Percentiles rank a stretch among this genome's conserved stretches.
Evolutionary conservation across 192 early-diverging fungal species (phyloP).

Genomic region (Dimargaris cristalligena): DNA sequence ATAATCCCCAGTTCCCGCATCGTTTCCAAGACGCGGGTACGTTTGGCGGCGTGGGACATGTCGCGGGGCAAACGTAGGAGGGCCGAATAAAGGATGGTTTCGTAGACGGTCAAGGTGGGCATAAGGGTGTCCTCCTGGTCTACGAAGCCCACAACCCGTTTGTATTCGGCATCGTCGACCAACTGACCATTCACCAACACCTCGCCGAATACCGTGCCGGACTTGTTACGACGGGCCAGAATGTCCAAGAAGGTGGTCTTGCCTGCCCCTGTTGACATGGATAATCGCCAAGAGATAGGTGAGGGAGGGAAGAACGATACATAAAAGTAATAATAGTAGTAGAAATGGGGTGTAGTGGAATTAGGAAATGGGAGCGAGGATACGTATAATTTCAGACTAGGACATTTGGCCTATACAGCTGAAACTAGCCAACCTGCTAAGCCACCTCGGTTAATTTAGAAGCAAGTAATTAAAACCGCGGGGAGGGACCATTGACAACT

Average conservation of each 20-base stretch:
- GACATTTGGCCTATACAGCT: no score
- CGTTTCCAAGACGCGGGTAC: constrained; percentile 52
- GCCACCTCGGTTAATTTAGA: no score
- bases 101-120: constrained; percentile 75
- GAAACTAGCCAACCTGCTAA: no score
- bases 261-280: constrained; percentile 52
- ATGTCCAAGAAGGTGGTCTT: constrained; percentile 88
- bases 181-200: constrained; percentile 61
- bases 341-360: no score
- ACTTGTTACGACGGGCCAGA: constrained; percentile 57
- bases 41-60: constrained; percentile 49
- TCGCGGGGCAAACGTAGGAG: constrained; percentile 56
- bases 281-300: no score
- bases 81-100: constrained; percentile 81
- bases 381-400: no score
- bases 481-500: no score
- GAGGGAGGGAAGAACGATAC: no score
- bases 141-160: constrained; percentile 58
- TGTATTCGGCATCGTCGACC: constrained; percentile 47
- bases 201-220: constrained; percentile 48
- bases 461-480: no score
- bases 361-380: no score
- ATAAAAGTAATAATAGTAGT: no score
- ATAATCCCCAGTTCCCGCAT: constrained; percentile 78
- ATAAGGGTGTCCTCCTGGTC: constrained; percentile 85